These are phyloP conservation scores for Moricandia moricandioides DNA, from an alignment of 345 rosid species.

Conservation along the genomic window DNA sequence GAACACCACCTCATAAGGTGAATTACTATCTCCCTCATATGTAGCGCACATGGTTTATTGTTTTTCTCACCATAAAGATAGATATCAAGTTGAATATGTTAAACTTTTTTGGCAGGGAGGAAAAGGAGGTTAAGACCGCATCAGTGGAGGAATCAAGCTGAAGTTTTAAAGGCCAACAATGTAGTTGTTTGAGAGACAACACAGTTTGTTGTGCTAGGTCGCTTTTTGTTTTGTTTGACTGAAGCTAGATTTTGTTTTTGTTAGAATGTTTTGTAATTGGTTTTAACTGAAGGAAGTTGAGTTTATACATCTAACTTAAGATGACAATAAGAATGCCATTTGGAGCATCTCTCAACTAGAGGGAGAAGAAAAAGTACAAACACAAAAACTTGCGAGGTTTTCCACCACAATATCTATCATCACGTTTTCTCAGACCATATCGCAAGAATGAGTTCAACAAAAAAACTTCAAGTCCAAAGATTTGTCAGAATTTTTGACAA, in stretches of 20 bases:
- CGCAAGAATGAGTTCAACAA: conserved; percentile 5
- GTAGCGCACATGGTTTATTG: not conserved
- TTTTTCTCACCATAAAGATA: not conserved
- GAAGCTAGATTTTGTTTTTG: not conserved
- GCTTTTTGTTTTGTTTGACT: not conserved
- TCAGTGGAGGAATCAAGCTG: not conserved
- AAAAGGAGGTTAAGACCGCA: conserved; percentile 15
- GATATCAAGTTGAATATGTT: not conserved
- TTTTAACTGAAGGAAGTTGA: not conserved
- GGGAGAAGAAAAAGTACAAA: not conserved
- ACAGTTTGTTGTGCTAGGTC: not conserved
- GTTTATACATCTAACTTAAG: not conserved
- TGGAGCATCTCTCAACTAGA: not conserved
- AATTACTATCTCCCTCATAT: not conserved
- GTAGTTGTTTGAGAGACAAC: not conserved
- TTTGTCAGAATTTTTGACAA: conserved; percentile 15
- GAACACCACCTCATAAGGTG: conserved; percentile 24
- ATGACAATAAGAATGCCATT: not conserved
- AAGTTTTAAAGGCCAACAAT: not conserved
- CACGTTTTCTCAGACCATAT: not conserved
- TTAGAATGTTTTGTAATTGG: not conserved
- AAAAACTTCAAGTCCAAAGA: not conserved
- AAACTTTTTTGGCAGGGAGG: conserved; percentile 13
- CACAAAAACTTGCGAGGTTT: not conserved
- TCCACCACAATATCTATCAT: not conserved